These are phyloP conservation scores for Moelleriella libera DNA, from an alignment of 2,329 filamentous ascomycete species.

Conservation along the genomic window DNA sequence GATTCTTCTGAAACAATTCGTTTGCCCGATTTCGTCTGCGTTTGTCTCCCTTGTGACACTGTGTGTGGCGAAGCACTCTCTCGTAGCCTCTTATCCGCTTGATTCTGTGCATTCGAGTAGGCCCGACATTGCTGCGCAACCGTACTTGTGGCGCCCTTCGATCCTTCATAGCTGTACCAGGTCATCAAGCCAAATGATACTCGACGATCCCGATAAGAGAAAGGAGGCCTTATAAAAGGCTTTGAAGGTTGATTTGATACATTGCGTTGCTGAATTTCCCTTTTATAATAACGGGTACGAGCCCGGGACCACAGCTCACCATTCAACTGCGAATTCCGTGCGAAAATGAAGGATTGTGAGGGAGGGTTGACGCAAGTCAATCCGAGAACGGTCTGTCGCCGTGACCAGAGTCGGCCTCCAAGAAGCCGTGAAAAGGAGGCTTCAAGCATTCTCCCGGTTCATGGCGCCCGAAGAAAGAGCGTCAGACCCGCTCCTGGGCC, in stretches of 20 bases:
- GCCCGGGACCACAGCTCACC: too few species aligned
- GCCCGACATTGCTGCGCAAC: background rate
- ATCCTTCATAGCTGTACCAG: background rate
- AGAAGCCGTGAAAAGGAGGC: constrained; percentile 20
- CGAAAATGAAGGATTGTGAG: too few species aligned
- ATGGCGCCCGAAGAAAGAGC: constrained; percentile 16
- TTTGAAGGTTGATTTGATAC: too few species aligned
- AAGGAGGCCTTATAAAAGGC: too few species aligned
- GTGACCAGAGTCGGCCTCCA: constrained; percentile 19
- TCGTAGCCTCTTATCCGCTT: background rate
- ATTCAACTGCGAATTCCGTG: too few species aligned
- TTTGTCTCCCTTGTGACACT: background rate
- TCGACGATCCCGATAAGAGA: too few species aligned
- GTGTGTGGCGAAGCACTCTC: background rate
- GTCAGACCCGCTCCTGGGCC: background rate
- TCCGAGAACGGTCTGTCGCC: constrained; percentile 7
- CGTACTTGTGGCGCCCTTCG: background rate
- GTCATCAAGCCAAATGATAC: background rate
- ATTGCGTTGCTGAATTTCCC: background rate
- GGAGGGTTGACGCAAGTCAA: background rate
- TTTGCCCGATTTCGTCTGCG: background rate
- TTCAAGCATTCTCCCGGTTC: constrained; percentile 27
- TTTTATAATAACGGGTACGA: background rate
- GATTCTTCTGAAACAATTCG: constrained; percentile 3
- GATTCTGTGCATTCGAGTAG: background rate